These are phyloP conservation scores for Dendrobium nobile DNA, from an alignment of 106 monocot genomes.

Conservation along the genomic window DNA sequence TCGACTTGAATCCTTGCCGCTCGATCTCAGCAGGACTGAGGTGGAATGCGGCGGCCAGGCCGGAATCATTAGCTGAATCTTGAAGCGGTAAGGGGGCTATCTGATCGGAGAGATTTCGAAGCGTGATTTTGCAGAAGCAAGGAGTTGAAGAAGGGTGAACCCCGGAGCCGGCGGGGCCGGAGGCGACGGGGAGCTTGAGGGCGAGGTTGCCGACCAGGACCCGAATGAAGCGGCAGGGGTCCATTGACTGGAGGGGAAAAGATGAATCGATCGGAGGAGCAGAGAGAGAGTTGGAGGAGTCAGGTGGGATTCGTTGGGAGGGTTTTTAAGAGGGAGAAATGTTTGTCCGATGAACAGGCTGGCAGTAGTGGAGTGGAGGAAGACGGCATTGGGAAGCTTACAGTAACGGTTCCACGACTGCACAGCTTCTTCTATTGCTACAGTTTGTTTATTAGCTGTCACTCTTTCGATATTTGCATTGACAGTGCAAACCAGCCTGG, in stretches of 20 bases:
- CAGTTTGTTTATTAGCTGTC: no score
- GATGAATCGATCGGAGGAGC: neutral
- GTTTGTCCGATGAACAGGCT: neutral
- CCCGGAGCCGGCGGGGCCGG: constrained; percentile 58
- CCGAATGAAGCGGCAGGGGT: constrained; percentile 83
- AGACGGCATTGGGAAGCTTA: neutral
- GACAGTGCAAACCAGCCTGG: no score
- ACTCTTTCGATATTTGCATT: no score
- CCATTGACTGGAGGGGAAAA: constrained; percentile 29
- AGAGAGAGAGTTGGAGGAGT: neutral
- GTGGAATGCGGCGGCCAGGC: constrained; percentile 62
- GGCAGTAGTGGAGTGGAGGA: neutral
- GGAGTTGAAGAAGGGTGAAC: constrained; percentile 81
- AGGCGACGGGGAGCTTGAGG: constrained; percentile 63
- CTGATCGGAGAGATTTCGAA: constrained; percentile 42
- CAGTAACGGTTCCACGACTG: neutral
- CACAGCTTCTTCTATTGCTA: no score
- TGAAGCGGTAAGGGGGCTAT: constrained; percentile 40
- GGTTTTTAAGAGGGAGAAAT: neutral
- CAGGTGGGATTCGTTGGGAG: neutral
- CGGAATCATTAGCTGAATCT: constrained; percentile 12
- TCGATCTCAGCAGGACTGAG: constrained; percentile 45
- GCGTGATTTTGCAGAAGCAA: constrained; percentile 76
- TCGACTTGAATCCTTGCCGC: constrained; percentile 11
- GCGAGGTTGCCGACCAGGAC: constrained; percentile 81